Percentiles rank a stretch among this genome's conserved stretches.
phyloP scores from a whole-genome alignment of 208 protist genomes.

The Porcisia deanei region DNA sequence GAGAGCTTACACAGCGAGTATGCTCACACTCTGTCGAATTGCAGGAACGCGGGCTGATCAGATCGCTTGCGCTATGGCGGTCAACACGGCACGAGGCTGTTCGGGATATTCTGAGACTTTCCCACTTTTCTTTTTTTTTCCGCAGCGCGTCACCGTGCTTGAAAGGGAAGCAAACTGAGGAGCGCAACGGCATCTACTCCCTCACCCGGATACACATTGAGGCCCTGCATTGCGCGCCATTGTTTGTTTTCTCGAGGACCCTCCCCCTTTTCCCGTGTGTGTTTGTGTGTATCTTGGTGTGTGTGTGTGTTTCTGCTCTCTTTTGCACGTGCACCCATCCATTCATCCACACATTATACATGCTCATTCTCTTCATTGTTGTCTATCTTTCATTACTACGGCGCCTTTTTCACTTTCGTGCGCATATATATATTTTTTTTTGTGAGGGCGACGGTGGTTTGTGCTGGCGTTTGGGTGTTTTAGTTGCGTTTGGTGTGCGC shows the following conservation, averaged over 20 bases:
- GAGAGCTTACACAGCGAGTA: slow-evolving; percentile 14
- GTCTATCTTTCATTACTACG: no score
- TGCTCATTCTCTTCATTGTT: no score
- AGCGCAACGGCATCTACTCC: background rate
- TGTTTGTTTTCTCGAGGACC: no score
- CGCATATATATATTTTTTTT: no score
- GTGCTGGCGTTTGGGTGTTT: no score
- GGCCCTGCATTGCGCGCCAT: no score
- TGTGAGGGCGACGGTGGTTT: no score
- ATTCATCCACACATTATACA: no score
- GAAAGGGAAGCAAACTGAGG: background rate
- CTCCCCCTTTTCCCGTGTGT: background rate
- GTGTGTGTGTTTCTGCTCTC: background rate
- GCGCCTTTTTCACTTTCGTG: no score
- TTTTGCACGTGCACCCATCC: no score
- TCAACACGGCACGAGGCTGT: slow-evolving; percentile 1
- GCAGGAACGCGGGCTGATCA: background rate
- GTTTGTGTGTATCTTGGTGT: background rate
- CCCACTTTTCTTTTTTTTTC: background rate
- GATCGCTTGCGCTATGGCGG: slow-evolving; percentile 2
- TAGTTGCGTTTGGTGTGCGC: no score
- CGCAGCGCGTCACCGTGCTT: background rate
- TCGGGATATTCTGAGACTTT: slow-evolving; percentile 8
- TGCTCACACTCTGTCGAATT: background rate
- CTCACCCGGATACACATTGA: no score